Evolutionary conservation across 352 stramenopile species (phyloP), one percentile per base, ranked within the genome.

Genomic region (Blastocystis sp.): DNA sequence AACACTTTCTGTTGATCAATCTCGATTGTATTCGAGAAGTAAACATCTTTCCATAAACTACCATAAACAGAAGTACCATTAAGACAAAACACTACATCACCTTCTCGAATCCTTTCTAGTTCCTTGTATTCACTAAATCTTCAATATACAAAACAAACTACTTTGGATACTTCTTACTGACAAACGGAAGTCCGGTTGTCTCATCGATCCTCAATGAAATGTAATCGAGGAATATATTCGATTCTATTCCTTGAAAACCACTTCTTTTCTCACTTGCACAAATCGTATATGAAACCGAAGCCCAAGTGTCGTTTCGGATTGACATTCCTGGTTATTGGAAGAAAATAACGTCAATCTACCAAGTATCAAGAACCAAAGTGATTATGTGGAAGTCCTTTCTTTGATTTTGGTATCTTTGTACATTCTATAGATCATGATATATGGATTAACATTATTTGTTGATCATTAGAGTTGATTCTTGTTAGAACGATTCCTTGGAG

Each of bases 41-140:
- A 75, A 19, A 54, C 19, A 54, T 19, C 63, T 75, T 3, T 7
- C 16, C 9, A 49, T 54, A 16, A 75, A 54, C 14, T 29, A 46
- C 7, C 32, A 5, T 46, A 7, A 49, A 56, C 7, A 75, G 21
- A 39, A 49, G 29, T 29, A 75, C 63, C 29, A 75, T 75, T 75
- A 32, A 75, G 16, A n/a, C 19, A 75, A 75, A 37, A 75, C 32
- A 75, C 63, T 7, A 75, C 37, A 75, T 75, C 63, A 54, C 63
- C 63, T 54, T 54, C 19, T 6, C 7, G 14, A 5, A 75, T 75
- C 14, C 37, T 16, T 32, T 75, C 37, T 29, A 75, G 29, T 49
- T 75, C 63, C 52, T 52, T 75, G 16, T 16, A n/a, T 2, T 75
- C 39, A 19, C 63, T 75, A 35, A 21, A 6, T 24, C 14, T 43